Conservation (phyloP, 139 green algal genomes). For the Coelastrella sp. region DNA sequence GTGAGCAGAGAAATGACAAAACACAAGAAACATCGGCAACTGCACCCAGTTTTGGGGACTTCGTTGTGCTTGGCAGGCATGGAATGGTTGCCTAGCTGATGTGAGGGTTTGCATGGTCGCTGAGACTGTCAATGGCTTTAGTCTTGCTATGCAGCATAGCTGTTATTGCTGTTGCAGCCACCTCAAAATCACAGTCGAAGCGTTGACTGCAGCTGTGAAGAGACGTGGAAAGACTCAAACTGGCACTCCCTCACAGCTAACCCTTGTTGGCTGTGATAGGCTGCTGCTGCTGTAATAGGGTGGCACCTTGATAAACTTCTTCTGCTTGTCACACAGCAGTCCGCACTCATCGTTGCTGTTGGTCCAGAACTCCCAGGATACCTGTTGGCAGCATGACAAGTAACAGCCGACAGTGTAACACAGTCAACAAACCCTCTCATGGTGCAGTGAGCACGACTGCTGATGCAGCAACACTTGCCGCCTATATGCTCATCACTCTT, state of each 20-base stretch:
- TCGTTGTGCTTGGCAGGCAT: no score
- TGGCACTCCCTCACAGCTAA: background rate
- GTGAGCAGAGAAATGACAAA: background rate
- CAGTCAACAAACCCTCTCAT: no score
- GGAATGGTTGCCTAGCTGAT: no score
- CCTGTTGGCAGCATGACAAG: conserved; percentile 50
- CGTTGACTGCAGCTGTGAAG: background rate
- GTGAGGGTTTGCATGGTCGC: no score
- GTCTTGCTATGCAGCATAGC: no score
- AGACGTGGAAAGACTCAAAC: background rate
- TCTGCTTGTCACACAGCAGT: conserved; percentile 79
- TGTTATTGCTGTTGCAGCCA: conserved; percentile 15
- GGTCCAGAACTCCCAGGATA: conserved; percentile 95
- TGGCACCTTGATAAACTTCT: conserved; percentile 77
- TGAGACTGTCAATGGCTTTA: no score
- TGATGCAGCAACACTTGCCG: no score
- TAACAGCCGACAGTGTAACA: no score
- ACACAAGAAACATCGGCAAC: background rate
- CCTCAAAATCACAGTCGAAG: conserved; percentile 7
- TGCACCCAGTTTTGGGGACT: no score
- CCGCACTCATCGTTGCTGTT: conserved; percentile 91
- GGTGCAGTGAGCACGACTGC: no score
- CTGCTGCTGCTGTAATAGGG: background rate
- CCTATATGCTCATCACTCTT: no score
- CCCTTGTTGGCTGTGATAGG: background rate